phyloP scores from a whole-genome alignment of 2,329 filamentous ascomycete genomes.

The Byssothecium circinans region DNA sequence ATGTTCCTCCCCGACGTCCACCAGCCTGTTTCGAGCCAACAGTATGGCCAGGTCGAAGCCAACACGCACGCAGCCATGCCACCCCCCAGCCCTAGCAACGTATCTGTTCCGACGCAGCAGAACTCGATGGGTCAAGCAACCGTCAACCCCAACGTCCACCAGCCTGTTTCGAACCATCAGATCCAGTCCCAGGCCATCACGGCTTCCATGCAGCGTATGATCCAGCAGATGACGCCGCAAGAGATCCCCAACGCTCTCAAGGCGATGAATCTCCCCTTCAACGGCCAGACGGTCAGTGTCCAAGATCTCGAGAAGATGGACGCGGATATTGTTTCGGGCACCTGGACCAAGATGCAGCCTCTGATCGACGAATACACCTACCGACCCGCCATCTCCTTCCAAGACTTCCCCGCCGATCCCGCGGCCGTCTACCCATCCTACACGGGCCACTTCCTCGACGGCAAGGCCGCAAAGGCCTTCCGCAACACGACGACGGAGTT shows the following conservation, averaged over 20 bases:
- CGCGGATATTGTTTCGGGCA: neutral
- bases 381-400: neutral
- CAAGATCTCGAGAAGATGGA: neutral
- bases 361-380: slow-evolving; percentile 2
- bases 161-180: too few relatives aligned
- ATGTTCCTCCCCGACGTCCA: too few relatives aligned
- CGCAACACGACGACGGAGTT: slow-evolving; percentile 18
- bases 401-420: neutral
- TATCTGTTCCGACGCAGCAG: too few relatives aligned
- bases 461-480: slow-evolving; percentile 18
- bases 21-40: too few relatives aligned
- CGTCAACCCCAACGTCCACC: too few relatives aligned
- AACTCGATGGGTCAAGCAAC: too few relatives aligned
- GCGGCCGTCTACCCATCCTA: slow-evolving; percentile 19
- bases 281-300: neutral
- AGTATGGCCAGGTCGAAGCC: too few relatives aligned
- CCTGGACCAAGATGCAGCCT: slow-evolving; percentile 2
- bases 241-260: neutral
- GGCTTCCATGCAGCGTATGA: too few relatives aligned
- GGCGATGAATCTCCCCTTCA: neutral
- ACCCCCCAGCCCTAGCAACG: too few relatives aligned
- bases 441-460: slow-evolving; percentile 18
- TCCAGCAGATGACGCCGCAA: neutral
- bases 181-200: too few relatives aligned
- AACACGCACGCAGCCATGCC: too few relatives aligned